Base-by-base conservation (phyloP, 441 rosid species). In the Gossypium gossypioides region DNA sequence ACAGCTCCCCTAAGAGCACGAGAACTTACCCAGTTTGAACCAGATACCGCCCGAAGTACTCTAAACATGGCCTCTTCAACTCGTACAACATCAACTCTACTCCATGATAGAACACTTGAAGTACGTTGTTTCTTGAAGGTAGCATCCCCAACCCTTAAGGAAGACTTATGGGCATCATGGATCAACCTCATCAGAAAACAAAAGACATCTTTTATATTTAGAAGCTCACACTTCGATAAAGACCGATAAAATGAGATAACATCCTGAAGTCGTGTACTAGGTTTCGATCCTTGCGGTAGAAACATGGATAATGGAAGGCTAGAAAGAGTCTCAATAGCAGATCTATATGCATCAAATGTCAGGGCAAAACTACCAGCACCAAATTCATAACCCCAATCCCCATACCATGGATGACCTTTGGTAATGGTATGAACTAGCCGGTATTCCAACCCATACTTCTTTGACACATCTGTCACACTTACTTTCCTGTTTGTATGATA, bases 321-420 rank as follows among this genome's bases (percentile, higher is more conserved):
- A 21, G 88, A 81, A 59, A 89, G 90, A 63, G 81, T 75, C 56
- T 82, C 82, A 63, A 87, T 83, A 0, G 91, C 87, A 37, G 77
- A 76, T 71, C 79, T 79, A 42, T 89, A 89, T 46, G 82, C 79
- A 78, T 84, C 88, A 46, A 19, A 55, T 4, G 87, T 83, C 77
- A 87, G 65, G 60, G 81, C 88, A 40, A 82, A 89, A 80, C 91
- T 87, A 21, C 94, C 94, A 7, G 86, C 83, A 54, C 94, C 90
- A 19, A 89, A 87, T 71, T 89, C 85, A 74, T 86, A 89, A 65
- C 91, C 91, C 94, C 94, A 89, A 52, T 87, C 81, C 44, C 94
- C 91, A 77, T 89, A 89, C 94, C 94, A 89, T 0, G 94, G 78
- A 67, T 74, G 78, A 27, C 91, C 91, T 65, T 80, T 84, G 32